Base-by-base conservation (phyloP, 495 filamentous ascomycete species). In the Tuber brumale region DNA sequence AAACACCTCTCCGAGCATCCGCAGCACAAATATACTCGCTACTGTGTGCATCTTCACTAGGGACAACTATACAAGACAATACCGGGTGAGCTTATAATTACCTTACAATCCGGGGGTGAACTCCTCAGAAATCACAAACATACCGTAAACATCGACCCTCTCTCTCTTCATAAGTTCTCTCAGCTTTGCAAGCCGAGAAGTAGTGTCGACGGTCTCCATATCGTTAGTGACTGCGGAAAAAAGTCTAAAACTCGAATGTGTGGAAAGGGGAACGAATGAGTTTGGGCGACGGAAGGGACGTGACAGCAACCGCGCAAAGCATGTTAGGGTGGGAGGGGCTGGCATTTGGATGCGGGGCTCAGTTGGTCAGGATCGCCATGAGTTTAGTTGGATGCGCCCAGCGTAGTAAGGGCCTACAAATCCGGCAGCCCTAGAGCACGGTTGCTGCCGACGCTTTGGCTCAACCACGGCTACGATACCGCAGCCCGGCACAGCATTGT, bases 1-100 rank as follows among this genome's bases (percentile, higher is more conserved):
- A 73, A 43, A 46, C 39, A 92, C 90, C 92, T 89, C 96, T 90
- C 74, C 96, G 91, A 77, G 88, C 94, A 86, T 99, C 96, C 84
- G 93, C 95, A 1, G 90, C 90, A 70, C 95, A 96, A 84, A 97
- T 97, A 85, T 98, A 99, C 86, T 99, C 96, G 79, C 94, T 97
- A 81, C 94, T 91, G 83, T 99, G 96, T 84, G 92, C 94, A 85
- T 99, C 96, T 89, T 98, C 95, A 57, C 95, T 97, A 16, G 96
- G 96, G 31, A 98, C 89, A 83, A 99, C 95, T 99, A 80, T 51
- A 76, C 46, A 18, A 46, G 45, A 31, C 61, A 42, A 79, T 31
- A 42, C 27, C 43, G 61, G 48, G 71, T 82, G 70, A 81, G 77
- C 35, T 46, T 57, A 61, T 48, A 74, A 41, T 41, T 14, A 51